Conservation (phyloP, 2,329 filamentous ascomycete species). For the Pseudovirgaria hyperparasitica region DNA sequence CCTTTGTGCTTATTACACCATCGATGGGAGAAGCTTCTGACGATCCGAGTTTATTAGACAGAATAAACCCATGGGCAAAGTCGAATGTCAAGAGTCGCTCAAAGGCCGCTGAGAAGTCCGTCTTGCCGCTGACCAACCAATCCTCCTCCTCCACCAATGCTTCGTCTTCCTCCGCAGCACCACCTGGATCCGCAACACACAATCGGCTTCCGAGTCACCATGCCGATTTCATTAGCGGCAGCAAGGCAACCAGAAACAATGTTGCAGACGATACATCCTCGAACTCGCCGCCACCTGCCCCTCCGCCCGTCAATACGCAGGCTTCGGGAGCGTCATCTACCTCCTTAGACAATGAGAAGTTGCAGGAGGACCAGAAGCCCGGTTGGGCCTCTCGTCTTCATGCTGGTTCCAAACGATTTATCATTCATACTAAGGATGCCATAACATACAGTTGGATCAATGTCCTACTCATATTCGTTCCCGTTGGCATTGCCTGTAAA, state of each 20-base stretch:
- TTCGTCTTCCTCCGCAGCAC: constrained; percentile 9
- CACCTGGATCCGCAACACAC: constrained; percentile 8
- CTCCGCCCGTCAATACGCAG: constrained; percentile 33
- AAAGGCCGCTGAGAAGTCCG: constrained; percentile 6
- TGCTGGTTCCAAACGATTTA: constrained; percentile 38
- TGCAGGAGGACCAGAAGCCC: constrained; percentile 22
- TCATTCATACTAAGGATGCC: constrained; percentile 42
- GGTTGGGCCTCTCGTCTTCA: constrained; percentile 37
- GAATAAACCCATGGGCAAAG: constrained; percentile 37
- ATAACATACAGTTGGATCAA: constrained; percentile 69
- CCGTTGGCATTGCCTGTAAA: constrained; percentile 58
- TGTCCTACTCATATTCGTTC: constrained; percentile 63
- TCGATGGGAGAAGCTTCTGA: constrained; percentile 44
- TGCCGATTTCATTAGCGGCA: constrained; percentile 5
- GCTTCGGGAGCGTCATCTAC: constrained; percentile 38
- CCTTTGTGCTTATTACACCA: too few relatives aligned
- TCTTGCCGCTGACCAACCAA: constrained; percentile 14
- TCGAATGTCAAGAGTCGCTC: constrained; percentile 30
- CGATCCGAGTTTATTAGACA: constrained; percentile 37
- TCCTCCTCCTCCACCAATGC: constrained; percentile 16
- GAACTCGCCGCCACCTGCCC: constrained; percentile 18
- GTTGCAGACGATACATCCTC: constrained; percentile 14
- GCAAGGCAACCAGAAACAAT: constrained; percentile 12
- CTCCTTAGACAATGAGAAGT: constrained; percentile 32
- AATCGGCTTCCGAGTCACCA: constrained; percentile 7